A percentile compares a stretch with the other conserved stretches of the same genome.
Evolutionary conservation across 257 asterid genomes (phyloP).

Genomic region (Coffea canephora): DNA sequence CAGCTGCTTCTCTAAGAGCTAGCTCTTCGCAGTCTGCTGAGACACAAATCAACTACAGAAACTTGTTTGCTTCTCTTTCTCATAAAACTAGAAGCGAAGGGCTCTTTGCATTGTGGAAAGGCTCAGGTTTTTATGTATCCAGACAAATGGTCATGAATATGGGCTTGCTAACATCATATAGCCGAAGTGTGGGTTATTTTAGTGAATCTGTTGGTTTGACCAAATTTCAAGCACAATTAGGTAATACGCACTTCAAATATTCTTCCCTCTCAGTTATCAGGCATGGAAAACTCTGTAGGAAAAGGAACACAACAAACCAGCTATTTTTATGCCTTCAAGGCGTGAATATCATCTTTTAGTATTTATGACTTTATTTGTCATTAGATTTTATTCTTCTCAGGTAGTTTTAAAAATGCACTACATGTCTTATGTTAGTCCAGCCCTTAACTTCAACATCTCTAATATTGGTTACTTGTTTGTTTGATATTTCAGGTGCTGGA

Average conservation of each 20-base stretch:
- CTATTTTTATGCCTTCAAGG: background rate
- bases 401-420: background rate
- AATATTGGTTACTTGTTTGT: background rate
- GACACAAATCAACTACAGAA: background rate
- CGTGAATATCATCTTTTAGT: background rate
- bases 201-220: conserved; percentile 12
- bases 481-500: conserved; percentile 13
- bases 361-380: too few relatives aligned
- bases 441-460: background rate
- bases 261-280: background rate
- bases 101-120: conserved; percentile 18
- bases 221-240: conserved; percentile 6
- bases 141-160: background rate
- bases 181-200: conserved; percentile 13
- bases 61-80: conserved; percentile 3
- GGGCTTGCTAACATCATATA: conserved; percentile 17
- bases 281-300: background rate
- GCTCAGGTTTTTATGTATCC: background rate
- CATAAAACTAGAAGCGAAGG: conserved; percentile 13
- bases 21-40: background rate
- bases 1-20: background rate
- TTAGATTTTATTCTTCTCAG: background rate
- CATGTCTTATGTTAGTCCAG: background rate
- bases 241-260: background rate
- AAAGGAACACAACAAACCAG: background rate